Evolutionary conservation across 805 yeast genomes (phyloP), one percentile per base, ranked within the genome.

Genomic region (Pichia ethanolica): DNA sequence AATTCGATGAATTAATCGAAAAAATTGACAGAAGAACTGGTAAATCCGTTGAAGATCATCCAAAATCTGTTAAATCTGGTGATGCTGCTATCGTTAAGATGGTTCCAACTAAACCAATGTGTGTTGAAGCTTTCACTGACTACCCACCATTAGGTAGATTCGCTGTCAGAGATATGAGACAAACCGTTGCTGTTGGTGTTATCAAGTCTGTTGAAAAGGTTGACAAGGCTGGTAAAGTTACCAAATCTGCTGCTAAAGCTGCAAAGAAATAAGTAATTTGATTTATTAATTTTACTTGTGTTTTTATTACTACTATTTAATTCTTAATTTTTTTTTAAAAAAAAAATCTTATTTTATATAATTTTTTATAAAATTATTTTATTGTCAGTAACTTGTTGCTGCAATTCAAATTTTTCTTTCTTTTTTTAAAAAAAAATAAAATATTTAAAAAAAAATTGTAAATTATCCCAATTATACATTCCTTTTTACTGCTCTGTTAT

Each of bases 111-210:
- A 89, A 86, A 81, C 90, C 96, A 67, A 81, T 91, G 78, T 90
- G 97, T 75, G 95, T 90, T 62, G 97, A 91, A 77, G 80, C 91
- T 63, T 91, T 82, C 83, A 76, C 82, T 69, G 93, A 89, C 70
- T 89, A 91, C 83, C 96, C 91, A 72, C 96, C 95, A 77, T 76
- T 91, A 74, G 93, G 96, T 77, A 89, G 98, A 84, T 79, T 91
- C 77, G 91, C 91, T 73, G 97, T 89, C 82, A 90, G 97, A 86
- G 97, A 89, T 79, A 89, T 89, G 97, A 87, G 97, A 86, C 97
- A 89, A 80, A 90, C 97, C 67, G 97, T 90, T 69, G 97, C 97
- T 73, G 97, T 90, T 72, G 97, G 97, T 87, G 96, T 90, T 72
- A 86, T 91, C 86, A 91, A 91, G 84, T 75, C 89, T 59, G 96